Evolutionary conservation across 179 eudicot genomes (phyloP).

Genomic region (Spergularia azorica): DNA sequence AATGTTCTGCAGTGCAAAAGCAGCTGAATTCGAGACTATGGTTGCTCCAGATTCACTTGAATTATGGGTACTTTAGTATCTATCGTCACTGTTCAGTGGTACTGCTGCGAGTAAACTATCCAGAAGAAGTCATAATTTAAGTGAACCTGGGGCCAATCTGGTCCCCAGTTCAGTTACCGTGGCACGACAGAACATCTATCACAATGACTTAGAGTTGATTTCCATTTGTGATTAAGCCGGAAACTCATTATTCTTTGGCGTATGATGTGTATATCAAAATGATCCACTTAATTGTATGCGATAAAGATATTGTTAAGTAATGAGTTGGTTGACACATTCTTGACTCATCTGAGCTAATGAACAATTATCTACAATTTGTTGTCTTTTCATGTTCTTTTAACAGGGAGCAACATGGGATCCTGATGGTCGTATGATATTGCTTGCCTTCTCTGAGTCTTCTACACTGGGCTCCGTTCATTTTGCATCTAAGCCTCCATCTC

Average conservation of each 20-base stretch:
- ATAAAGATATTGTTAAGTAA: too few species aligned
- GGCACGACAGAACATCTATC: too few species aligned
- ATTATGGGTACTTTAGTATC: not conserved
- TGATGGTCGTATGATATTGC: constrained; percentile 85
- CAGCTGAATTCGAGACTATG: not conserved
- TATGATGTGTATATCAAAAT: not conserved
- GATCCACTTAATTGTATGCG: not conserved
- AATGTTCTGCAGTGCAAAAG: not conserved
- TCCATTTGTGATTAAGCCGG: too few species aligned
- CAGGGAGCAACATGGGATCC: constrained; percentile 99
- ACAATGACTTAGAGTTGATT: too few species aligned
- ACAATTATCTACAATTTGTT: not conserved
- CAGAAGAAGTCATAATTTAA: too few species aligned
- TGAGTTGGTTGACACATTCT: too few species aligned
- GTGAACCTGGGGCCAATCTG: too few species aligned
- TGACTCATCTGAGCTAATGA: not conserved
- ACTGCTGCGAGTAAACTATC: not conserved
- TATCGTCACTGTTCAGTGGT: not conserved
- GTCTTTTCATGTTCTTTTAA: constrained; percentile 3
- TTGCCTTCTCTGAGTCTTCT: constrained; percentile 79
- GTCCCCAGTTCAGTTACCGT: too few species aligned
- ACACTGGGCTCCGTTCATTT: constrained; percentile 90
- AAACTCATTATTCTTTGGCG: too few species aligned
- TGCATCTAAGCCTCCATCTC: constrained; percentile 94
- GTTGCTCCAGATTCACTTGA: not conserved